Conservation (phyloP, 805 yeast species). For the Yamadazyma insecticola region DNA sequence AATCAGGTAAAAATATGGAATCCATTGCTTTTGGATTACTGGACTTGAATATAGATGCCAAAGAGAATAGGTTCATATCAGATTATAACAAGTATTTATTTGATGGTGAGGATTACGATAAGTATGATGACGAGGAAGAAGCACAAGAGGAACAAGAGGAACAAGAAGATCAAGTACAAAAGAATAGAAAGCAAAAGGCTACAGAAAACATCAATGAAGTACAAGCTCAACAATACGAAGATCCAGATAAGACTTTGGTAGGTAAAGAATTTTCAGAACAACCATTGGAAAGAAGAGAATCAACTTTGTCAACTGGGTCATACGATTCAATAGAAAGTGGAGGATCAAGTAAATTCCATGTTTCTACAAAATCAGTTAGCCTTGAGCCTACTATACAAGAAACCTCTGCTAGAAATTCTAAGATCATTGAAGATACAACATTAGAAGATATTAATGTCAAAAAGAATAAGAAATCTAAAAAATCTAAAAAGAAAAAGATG, state of each 20-base stretch:
- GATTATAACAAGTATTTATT: slow-evolving; percentile 22
- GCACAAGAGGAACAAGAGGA: not conserved
- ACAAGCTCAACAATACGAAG: not conserved
- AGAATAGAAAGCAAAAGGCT: not conserved
- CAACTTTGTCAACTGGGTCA: slow-evolving; percentile 15
- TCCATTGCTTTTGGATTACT: not conserved
- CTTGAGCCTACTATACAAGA: not conserved
- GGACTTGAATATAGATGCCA: too few species aligned
- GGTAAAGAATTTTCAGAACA: slow-evolving; percentile 4
- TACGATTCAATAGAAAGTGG: slow-evolving; percentile 30
- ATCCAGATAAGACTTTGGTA: slow-evolving; percentile 1
- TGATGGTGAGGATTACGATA: slow-evolving; percentile 12
- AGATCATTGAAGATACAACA: not conserved
- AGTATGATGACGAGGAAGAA: slow-evolving; percentile 1
- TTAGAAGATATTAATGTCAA: too few species aligned
- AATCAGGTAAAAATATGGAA: too few species aligned
- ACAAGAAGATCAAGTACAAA: slow-evolving; percentile 1
- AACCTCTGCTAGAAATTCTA: not conserved
- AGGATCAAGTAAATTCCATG: slow-evolving; percentile 16
- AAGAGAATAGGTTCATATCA: slow-evolving; percentile 18
- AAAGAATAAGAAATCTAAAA: slow-evolving; percentile 3
- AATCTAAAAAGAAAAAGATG: slow-evolving; percentile 1
- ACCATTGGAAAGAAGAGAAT: slow-evolving; percentile 4
- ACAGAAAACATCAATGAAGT: not conserved
- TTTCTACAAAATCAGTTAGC: not conserved